phyloP scores from a whole-genome alignment of 768 basidiomycete species.

The Leucocoprinus sp. region DNA sequence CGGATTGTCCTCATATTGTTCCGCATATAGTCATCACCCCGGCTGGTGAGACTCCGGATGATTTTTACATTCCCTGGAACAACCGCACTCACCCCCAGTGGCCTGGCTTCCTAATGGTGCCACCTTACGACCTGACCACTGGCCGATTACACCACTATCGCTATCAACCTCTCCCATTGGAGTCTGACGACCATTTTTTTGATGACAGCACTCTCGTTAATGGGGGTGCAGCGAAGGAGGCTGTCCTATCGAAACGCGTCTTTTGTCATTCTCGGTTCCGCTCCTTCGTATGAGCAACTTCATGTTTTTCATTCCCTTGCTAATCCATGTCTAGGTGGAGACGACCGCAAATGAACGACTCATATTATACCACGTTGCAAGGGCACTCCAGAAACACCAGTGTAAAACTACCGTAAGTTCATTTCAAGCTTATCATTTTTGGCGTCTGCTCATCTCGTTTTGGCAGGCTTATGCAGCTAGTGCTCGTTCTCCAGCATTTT shows the following conservation, averaged over 20 bases:
- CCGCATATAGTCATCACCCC: constrained; percentile 52
- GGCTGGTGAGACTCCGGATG: constrained; percentile 29
- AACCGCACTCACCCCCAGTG: constrained; percentile 32
- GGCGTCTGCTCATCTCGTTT: constrained; percentile 8
- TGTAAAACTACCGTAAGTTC: constrained; percentile 32
- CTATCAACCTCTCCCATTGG: neutral
- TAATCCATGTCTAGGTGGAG: constrained; percentile 12
- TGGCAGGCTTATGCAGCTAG: constrained; percentile 34
- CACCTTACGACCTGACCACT: constrained; percentile 18
- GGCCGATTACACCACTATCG: constrained; percentile 9
- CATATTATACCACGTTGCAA: constrained; percentile 23
- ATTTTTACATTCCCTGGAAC: constrained; percentile 23
- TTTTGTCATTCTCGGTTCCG: constrained; percentile 26
- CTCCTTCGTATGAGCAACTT: constrained; percentile 17
- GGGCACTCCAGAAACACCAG: constrained; percentile 27
- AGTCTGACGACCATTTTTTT: neutral
- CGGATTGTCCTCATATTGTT: constrained; percentile 25
- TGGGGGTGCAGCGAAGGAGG: neutral
- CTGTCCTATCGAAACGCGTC: constrained; percentile 13
- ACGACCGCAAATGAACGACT: constrained; percentile 21
- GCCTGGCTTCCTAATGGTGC: constrained; percentile 26
- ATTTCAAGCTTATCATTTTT: constrained; percentile 9
- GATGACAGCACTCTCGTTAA: neutral
- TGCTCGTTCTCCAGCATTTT: constrained; percentile 25
- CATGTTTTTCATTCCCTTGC: neutral